Evolutionary conservation across 495 filamentous ascomycete species (phyloP).

Genomic region (Penicilliopsis zonata): DNA sequence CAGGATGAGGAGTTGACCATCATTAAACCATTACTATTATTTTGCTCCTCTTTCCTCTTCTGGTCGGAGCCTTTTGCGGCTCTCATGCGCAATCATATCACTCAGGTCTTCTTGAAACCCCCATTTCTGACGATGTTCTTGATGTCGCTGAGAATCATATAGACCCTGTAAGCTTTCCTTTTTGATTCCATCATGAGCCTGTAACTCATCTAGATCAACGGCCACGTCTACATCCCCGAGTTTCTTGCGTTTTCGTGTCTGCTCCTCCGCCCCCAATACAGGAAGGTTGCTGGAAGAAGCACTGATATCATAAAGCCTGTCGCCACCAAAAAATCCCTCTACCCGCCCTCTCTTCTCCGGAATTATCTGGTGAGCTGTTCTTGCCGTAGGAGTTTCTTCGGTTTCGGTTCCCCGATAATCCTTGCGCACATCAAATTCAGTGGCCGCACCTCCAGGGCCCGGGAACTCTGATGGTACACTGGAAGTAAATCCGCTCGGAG

Average conservation of each 20-base stretch:
- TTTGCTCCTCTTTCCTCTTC: conserved; percentile 60
- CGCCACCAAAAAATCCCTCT: conserved; percentile 92
- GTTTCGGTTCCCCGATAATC: conserved; percentile 77
- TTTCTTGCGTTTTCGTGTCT: conserved; percentile 79
- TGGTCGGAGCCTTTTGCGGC: conserved; percentile 72
- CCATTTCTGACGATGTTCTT: conserved; percentile 59
- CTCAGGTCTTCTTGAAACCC: conserved; percentile 86
- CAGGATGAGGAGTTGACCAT: too few species aligned
- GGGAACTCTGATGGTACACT: conserved; percentile 67
- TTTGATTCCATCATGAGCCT: conserved; percentile 54
- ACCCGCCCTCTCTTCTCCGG: conserved; percentile 74
- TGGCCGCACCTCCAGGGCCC: conserved; percentile 58
- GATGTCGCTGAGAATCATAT: conserved; percentile 67
- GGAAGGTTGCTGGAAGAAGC: conserved; percentile 40
- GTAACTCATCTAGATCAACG: conserved; percentile 70
- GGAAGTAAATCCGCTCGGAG: conserved; percentile 68
- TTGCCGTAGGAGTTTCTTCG: conserved; percentile 63
- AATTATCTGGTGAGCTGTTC: conserved; percentile 77
- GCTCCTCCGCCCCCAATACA: conserved; percentile 72
- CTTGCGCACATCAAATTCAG: conserved; percentile 89
- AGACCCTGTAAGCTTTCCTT: conserved; percentile 54
- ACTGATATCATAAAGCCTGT: conserved; percentile 79
- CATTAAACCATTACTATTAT: too few species aligned
- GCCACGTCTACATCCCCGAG: conserved; percentile 90
- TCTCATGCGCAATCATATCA: conserved; percentile 94